Percentiles rank a stretch among this genome's conserved stretches.
These are phyloP conservation scores for Protomyces lactucae-debilis DNA, from an alignment of 1,139 yeast genomes.

Conservation along the genomic window DNA sequence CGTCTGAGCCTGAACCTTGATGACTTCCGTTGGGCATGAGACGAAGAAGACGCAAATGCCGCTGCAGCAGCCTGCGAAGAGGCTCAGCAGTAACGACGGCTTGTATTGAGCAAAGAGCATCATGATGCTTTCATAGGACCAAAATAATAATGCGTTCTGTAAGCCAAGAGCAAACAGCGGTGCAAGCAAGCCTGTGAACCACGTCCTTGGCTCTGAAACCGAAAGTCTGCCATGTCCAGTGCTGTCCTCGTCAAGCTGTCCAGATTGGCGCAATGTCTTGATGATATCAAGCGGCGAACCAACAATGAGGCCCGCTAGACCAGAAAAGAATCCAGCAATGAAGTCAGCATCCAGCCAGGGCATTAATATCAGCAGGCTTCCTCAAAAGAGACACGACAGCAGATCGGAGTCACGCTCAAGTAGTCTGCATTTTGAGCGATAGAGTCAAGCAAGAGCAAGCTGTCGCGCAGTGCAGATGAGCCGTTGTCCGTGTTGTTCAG, in stretches of 20 bases:
- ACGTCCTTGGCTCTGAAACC: neutral
- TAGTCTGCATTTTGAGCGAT: neutral
- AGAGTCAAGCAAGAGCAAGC: neutral
- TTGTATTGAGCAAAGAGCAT: neutral
- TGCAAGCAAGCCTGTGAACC: slow-evolving; percentile 33
- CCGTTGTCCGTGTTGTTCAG: neutral
- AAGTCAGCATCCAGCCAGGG: slow-evolving; percentile 7
- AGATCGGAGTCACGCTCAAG: no score
- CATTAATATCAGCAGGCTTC: neutral
- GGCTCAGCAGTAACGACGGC: neutral
- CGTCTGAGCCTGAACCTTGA: slow-evolving; percentile 33
- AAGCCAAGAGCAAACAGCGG: slow-evolving; percentile 34
- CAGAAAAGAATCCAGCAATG: slow-evolving; percentile 34
- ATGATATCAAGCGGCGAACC: slow-evolving; percentile 35
- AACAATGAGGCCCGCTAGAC: slow-evolving; percentile 33
- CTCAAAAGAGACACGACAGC: no score
- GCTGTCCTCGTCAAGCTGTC: no score
- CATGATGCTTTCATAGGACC: slow-evolving; percentile 1
- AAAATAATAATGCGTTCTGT: slow-evolving; percentile 30
- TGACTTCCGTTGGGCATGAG: slow-evolving; percentile 34
- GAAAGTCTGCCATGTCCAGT: neutral
- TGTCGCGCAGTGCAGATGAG: neutral
- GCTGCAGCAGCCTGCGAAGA: slow-evolving; percentile 32
- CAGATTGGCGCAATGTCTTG: slow-evolving; percentile 33
- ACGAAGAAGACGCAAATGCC: slow-evolving; percentile 33